A percentile compares a stretch with the other conserved stretches of the same genome.
Evolutionary conservation across 202 grass and related monocot species (phyloP).

Genomic region (Alloteropsis angusta): DNA sequence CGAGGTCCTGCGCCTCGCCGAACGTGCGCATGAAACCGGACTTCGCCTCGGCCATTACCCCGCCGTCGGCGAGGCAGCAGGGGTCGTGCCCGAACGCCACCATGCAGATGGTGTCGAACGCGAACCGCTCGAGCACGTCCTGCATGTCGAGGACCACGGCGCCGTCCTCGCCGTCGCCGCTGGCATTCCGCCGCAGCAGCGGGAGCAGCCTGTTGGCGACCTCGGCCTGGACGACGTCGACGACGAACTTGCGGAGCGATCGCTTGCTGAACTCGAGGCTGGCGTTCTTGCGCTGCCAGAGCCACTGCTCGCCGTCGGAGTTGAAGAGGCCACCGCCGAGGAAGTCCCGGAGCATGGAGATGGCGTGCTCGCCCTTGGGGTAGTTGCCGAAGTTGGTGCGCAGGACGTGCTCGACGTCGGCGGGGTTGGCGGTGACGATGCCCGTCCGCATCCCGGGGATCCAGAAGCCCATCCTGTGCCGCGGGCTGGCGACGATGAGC

Average conservation of each 20-base stretch:
- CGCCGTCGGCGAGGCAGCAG: not conserved
- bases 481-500: conserved; percentile 16
- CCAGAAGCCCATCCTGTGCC: conserved; percentile 10
- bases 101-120: conserved; percentile 43
- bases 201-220: conserved; percentile 35
- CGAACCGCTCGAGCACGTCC: conserved; percentile 41
- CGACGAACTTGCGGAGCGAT: conserved; percentile 31
- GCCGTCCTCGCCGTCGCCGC: too few species aligned
- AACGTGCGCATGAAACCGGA: conserved; percentile 26
- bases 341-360: conserved; percentile 23
- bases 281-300: conserved; percentile 32
- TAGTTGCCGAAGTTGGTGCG: conserved; percentile 29
- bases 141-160: conserved; percentile 25
- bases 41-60: not conserved
- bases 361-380: conserved; percentile 11
- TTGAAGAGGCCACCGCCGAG: conserved; percentile 35
- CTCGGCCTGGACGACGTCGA: conserved; percentile 38
- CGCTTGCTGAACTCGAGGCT: conserved; percentile 34
- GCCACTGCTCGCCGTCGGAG: conserved; percentile 35
- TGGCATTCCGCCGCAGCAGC: not conserved
- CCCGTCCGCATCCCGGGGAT: conserved; percentile 21
- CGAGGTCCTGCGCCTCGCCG: conserved; percentile 25
- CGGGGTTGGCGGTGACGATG: conserved; percentile 35
- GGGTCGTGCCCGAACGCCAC: too few species aligned
- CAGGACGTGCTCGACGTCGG: conserved; percentile 39